Evolutionary conservation across 2,329 filamentous ascomycete species (phyloP), one percentile per base, ranked within the genome.

Genomic region (Annulohypoxylon truncatum): DNA sequence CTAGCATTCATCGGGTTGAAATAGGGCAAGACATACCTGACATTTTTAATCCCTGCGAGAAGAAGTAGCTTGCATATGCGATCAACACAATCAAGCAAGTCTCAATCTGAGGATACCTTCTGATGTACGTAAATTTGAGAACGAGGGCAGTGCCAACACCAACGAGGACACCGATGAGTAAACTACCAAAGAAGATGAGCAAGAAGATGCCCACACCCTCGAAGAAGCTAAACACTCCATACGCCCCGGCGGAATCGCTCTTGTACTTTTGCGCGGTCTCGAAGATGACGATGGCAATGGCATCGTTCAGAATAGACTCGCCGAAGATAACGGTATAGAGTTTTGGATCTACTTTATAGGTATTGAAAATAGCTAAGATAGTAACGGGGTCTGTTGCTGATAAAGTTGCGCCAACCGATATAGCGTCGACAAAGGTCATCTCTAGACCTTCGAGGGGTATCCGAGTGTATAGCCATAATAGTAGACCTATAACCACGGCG

Each of bases 301-400:
- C 96, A 82, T 99, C 96, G 78, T 99, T 99, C 60, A 99, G 83
- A 66, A 99, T 98, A 6, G 95, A 97, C 81, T 99, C 96, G 77
- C 96, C 96, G 79, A 99, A 99, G 72, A 99, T 99, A 78, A 99
- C 90, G 28, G 96, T 99, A 82, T 99, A 99, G 15, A 99, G 87
- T 81, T 98, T 98, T 2, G 96, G 96, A 75, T 99, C 96, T 74
- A 99, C 96, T 81, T 98, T 98, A 87, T 98, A 99, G 1, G 96
- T 92, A 79, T 97, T 98, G 87, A 99, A 99, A 73, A 99, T 99
- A 77, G 96, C 96, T 57, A 99, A 84, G 73, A 99, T 98, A 0
- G 96, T 99, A 64, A 99, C 95, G 0, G 96, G 96, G 77, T 99
- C 96, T 1, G 96, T 99, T 64, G 96, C 96, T 1, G 96, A 98